Conservation (phyloP, 768 basidiomycete species). For the Terana coerulea region DNA sequence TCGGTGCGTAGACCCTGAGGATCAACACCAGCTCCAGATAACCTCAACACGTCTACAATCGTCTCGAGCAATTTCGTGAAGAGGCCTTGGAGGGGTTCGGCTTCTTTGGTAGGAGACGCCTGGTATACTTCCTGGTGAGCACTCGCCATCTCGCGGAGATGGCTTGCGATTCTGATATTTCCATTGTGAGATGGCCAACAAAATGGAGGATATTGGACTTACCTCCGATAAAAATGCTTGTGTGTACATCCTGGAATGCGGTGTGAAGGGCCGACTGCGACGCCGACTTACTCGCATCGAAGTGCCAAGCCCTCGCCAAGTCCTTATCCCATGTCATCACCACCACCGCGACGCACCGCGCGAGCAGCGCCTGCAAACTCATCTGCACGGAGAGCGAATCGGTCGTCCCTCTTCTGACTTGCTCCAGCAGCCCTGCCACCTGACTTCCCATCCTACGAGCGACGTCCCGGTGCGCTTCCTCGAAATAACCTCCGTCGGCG, state of each 20-base stretch:
- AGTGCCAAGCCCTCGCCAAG: neutral
- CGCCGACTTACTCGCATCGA: too few species aligned
- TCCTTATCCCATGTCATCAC: neutral
- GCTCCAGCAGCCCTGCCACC: neutral
- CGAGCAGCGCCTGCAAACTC: neutral
- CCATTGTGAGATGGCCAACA: neutral
- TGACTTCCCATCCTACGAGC: neutral
- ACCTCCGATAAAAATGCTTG: neutral
- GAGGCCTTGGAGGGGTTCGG: too few species aligned
- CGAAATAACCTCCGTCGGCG: too few species aligned
- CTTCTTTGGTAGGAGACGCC: too few species aligned
- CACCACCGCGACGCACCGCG: neutral
- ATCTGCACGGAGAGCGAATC: neutral
- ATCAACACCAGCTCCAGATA: too few species aligned
- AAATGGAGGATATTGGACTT: neutral
- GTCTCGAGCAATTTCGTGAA: too few species aligned
- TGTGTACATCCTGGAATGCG: neutral
- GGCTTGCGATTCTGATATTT: neutral
- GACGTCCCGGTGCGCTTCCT: too few species aligned
- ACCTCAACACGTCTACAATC: too few species aligned
- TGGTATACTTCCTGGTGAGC: neutral
- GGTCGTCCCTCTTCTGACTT: neutral
- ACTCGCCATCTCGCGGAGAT: slow-evolving; percentile 1
- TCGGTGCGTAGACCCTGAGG: too few species aligned
- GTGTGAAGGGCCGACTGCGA: neutral